phyloP scores from a whole-genome alignment of 371 early-diverging fungal species.

The Haplosporangium sp. region DNA sequence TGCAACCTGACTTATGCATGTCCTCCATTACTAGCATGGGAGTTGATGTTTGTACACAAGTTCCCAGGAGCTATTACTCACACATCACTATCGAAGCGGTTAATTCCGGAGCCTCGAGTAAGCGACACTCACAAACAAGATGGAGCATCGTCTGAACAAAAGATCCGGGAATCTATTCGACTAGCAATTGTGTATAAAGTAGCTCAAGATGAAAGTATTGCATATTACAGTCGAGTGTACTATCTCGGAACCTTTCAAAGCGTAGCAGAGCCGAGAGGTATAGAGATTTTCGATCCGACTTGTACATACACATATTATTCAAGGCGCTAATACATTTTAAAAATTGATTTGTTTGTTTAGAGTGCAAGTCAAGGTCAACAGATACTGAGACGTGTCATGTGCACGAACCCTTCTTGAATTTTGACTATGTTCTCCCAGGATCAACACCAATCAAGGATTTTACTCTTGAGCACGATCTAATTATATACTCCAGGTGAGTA shows the following conservation, averaged over 20 bases:
- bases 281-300: too few relatives aligned
- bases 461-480: conserved; percentile 40
- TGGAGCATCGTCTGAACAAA: not conserved
- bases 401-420: conserved; percentile 37
- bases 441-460: conserved; percentile 48
- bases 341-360: conserved; percentile 2
- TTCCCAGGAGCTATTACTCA: conserved; percentile 46
- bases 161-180: conserved; percentile 20
- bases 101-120: conserved; percentile 7
- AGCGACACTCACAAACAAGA: not conserved
- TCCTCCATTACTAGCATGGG: conserved; percentile 27
- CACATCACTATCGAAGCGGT: conserved; percentile 36
- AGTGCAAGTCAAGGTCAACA: conserved; percentile 18
- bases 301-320: too few relatives aligned
- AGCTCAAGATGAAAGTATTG: conserved; percentile 27
- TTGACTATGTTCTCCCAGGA: conserved; percentile 50
- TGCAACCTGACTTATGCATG: not conserved
- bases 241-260: conserved; percentile 42
- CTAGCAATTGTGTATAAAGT: conserved; percentile 44
- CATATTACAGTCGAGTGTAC: conserved; percentile 40
- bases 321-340: too few relatives aligned
- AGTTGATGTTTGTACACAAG: conserved; percentile 48
- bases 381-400: conserved; percentile 46
- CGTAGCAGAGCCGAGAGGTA: not conserved
- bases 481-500: conserved; percentile 42